These are phyloP conservation scores for Fusarium robinianum DNA, from an alignment of 2,329 filamentous ascomycete species.

Conservation along the genomic window DNA sequence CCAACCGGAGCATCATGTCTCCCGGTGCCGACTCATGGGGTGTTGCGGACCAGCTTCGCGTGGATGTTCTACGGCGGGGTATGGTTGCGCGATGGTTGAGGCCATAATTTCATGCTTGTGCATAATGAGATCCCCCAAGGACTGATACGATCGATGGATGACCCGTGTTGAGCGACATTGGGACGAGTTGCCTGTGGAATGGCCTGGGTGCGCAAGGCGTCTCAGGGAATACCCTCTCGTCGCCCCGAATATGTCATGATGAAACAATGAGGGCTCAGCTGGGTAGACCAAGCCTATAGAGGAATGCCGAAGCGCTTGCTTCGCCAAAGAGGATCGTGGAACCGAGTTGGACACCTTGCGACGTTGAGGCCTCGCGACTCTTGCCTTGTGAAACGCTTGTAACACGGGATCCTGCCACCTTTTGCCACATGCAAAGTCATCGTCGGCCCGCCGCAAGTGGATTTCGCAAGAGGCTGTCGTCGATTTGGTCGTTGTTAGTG, in stretches of 20 bases:
- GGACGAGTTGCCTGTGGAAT: no score
- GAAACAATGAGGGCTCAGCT: not conserved
- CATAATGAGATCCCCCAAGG: no score
- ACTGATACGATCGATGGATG: not conserved
- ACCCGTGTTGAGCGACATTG: no score
- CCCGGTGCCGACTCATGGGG: not conserved
- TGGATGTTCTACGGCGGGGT: not conserved
- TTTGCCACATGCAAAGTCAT: constrained; percentile 18
- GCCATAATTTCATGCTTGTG: no score
- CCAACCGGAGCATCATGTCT: constrained; percentile 4
- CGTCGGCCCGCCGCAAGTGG: not conserved
- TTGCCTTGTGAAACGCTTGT: constrained; percentile 25
- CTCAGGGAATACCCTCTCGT: constrained; percentile 4
- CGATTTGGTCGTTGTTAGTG: no score
- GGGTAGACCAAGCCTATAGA: constrained; percentile 1
- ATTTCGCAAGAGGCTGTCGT: not conserved
- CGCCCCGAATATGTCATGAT: not conserved
- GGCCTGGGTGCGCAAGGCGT: constrained; percentile 12
- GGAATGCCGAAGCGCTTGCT: constrained; percentile 10
- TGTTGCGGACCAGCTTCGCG: not conserved
- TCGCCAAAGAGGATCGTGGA: constrained; percentile 11
- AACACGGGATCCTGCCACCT: constrained; percentile 20
- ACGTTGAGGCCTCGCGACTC: constrained; percentile 13
- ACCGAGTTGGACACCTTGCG: constrained; percentile 6
- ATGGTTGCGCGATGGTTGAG: not conserved